phyloP scores from a whole-genome alignment of 495 filamentous ascomycete species.

The Penicillium samsonianum region DNA sequence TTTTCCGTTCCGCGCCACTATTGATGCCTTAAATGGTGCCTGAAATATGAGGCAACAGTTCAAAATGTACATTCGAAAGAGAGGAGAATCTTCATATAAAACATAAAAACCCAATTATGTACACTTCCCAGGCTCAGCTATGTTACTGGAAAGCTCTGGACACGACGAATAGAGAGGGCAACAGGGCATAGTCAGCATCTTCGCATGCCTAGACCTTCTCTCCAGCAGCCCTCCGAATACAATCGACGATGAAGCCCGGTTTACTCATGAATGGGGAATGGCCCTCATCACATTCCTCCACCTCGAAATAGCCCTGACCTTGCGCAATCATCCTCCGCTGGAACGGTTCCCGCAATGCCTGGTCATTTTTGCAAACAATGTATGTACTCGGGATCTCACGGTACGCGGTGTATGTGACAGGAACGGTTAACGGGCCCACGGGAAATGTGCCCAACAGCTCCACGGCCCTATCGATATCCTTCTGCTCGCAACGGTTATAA shows the following conservation, averaged over 20 bases:
- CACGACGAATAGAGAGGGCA: too few species aligned
- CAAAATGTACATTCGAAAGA: neutral
- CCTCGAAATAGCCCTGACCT: slow-evolving; percentile 24
- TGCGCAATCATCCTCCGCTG: slow-evolving; percentile 34
- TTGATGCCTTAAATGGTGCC: slow-evolving; percentile 13
- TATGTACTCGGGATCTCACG: slow-evolving; percentile 35
- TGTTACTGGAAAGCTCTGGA: too few species aligned
- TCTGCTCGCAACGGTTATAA: slow-evolving; percentile 27
- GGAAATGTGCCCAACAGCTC: slow-evolving; percentile 31
- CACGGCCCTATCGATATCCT: slow-evolving; percentile 26
- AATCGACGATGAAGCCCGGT: slow-evolving; percentile 28
- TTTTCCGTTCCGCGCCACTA: slow-evolving; percentile 5
- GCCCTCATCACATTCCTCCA: slow-evolving; percentile 32
- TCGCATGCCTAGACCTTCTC: slow-evolving; percentile 13
- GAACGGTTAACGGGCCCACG: slow-evolving; percentile 24
- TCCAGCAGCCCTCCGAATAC: slow-evolving; percentile 27
- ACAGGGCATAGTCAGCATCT: too few species aligned
- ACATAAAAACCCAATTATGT: neutral
- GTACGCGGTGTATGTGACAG: slow-evolving; percentile 33
- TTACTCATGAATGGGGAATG: slow-evolving; percentile 38
- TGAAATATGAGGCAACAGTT: neutral
- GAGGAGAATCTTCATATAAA: neutral
- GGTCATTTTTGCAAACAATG: slow-evolving; percentile 38
- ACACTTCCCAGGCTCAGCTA: neutral
- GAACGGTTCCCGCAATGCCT: slow-evolving; percentile 24